phyloP scores from a whole-genome alignment of 352 stramenopile genomes.

The Globisporangium okanoganense region DNA sequence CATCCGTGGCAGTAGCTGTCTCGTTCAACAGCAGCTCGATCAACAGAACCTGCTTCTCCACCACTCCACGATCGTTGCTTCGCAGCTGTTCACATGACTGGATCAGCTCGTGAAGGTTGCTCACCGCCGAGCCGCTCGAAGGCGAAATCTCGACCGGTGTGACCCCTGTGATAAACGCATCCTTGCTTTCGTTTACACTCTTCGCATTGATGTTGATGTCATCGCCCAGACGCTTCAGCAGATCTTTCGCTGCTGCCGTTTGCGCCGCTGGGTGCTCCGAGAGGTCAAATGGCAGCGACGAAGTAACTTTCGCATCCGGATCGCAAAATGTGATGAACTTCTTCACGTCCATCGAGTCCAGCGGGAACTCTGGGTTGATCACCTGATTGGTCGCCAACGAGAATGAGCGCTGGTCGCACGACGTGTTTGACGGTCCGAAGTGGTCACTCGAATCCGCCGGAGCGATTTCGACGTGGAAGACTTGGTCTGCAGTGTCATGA shows the following conservation, averaged over 20 bases:
- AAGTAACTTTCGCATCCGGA: conserved; percentile 39
- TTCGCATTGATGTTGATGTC: conserved; percentile 90
- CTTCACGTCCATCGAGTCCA: conserved; percentile 64
- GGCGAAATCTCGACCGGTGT: conserved; percentile 43
- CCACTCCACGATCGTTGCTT: conserved; percentile 43
- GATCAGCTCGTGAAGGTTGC: conserved; percentile 47
- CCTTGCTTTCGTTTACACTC: conserved; percentile 66
- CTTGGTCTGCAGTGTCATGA: conserved; percentile 36
- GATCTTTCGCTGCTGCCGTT: conserved; percentile 92
- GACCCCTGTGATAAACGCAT: conserved; percentile 65
- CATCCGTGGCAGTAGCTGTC: conserved; percentile 19
- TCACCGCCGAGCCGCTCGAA: conserved; percentile 16
- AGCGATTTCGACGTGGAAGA: conserved; percentile 14
- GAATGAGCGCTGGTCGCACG: conserved; percentile 61
- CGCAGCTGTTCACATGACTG: conserved; percentile 45
- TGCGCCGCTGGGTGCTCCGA: conserved; percentile 83
- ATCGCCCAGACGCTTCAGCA: conserved; percentile 89
- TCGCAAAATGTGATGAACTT: conserved; percentile 76
- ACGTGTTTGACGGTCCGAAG: conserved; percentile 77
- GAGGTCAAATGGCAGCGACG: conserved; percentile 91
- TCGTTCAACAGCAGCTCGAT: conserved; percentile 56
- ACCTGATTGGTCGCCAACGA: conserved; percentile 10
- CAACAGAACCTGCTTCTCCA: conserved; percentile 45
- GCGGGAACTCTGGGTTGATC: conserved; percentile 73
- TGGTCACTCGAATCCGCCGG: background rate